These are phyloP conservation scores for Malassezia dermatis DNA, from an alignment of 1,284 basidiomycete genomes.

Conservation along the genomic window DNA sequence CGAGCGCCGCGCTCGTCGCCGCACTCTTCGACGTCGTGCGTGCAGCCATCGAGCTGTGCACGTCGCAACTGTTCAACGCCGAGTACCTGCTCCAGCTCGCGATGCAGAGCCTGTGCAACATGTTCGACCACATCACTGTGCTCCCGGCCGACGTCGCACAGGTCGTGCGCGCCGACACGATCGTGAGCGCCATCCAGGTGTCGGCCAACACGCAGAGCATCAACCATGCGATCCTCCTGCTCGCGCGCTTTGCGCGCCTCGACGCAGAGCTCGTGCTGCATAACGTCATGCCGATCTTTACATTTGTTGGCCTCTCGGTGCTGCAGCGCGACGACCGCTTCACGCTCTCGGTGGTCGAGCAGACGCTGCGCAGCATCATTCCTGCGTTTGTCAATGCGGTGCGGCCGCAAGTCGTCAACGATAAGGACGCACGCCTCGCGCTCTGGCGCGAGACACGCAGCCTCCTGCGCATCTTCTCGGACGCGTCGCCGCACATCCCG, in stretches of 20 bases:
- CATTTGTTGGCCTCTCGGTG: constrained; percentile 93
- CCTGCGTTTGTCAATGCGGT: constrained; percentile 78
- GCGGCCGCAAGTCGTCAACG: constrained; percentile 50
- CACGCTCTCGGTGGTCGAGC: constrained; percentile 87
- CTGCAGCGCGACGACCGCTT: constrained; percentile 92
- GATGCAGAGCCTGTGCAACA: constrained; percentile 60
- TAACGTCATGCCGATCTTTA: constrained; percentile 97
- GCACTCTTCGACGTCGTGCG: constrained; percentile 65
- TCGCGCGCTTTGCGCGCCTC: constrained; percentile 71
- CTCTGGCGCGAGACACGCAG: constrained; percentile 48
- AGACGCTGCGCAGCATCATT: constrained; percentile 85
- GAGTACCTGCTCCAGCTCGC: constrained; percentile 76
- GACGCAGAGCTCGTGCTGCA: constrained; percentile 82
- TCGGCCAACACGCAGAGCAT: constrained; percentile 87
- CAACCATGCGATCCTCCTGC: constrained; percentile 80
- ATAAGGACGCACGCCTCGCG: constrained; percentile 18
- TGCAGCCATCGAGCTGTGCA: constrained; percentile 56
- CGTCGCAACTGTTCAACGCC: constrained; percentile 56
- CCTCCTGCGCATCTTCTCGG: constrained; percentile 76
- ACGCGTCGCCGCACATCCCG: constrained; percentile 74
- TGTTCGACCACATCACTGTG: constrained; percentile 50
- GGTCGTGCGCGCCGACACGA: constrained; percentile 32
- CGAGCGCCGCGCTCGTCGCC: constrained; percentile 62
- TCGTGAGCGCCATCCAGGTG: constrained; percentile 41
- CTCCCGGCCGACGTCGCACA: constrained; percentile 27